Base-by-base conservation (phyloP, 805 yeast species). In the Cyberlindnera americana region DNA sequence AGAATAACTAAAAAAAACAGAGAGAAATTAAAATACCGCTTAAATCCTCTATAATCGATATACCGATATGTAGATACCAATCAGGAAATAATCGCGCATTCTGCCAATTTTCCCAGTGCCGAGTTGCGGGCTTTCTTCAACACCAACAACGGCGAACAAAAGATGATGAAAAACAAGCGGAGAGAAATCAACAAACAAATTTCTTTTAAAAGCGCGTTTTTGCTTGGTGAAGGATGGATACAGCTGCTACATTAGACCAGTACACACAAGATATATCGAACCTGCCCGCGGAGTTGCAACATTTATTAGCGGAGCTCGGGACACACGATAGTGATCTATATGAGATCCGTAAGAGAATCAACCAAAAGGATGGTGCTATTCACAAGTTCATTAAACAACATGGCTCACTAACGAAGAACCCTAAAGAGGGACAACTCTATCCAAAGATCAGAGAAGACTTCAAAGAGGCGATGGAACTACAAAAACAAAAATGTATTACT, bases 251-350 rank as follows among this genome's bases (percentile, higher is more conserved):
- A 7, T 60, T 83, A 27, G 91, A 83, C 48, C 85, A 82, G 51
- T 80, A 82, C 43, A 75, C 82, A 5, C 81, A 76, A 56, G 83
- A 78, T 49, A 68, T 91, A 30, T 78, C 91, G 10, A 91, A 90
- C 52, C 71, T 93, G 31, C 96, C 96, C 18, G 80, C 87, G 5
- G 99, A 91, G 61, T 73, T 91, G 31, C 81, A 81, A 38, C 87
- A 84, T 54, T 65, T 88, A 26, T 65, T 91, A 34, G 84, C 84
- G 37, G 98, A 93, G 60, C 72, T 91, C 26, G 73, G 81, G 37
- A 73, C 70, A 27, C 77, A 81, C 44, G 98, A 91, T 57, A 53
- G 69, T 28, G 77, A 75, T 52, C 66, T 82, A 21, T 75, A 76
- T 52, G 95, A 85, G 40, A 69, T 75, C 7, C 71, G 86, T 40